phyloP scores from a whole-genome alignment of 495 filamentous ascomycete genomes.

The Hypoxylon lienhwacheense region DNA sequence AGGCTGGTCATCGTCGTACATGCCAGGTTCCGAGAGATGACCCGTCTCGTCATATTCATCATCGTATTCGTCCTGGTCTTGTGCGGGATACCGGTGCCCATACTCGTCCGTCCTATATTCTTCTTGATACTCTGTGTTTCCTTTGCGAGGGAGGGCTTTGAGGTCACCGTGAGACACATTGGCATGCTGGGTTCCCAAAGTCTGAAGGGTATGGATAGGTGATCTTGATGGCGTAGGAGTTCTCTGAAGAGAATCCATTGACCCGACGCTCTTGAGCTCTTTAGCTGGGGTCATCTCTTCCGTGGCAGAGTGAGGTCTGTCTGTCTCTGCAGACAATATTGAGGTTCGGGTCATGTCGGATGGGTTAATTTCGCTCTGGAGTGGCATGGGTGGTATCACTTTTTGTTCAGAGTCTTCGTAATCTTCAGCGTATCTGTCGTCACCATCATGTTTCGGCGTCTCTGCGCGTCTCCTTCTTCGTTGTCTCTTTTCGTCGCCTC shows the following conservation, averaged over 20 bases:
- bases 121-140: conserved; percentile 41
- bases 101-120: conserved; percentile 54
- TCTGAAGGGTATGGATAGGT: conserved; percentile 46
- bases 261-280: conserved; percentile 56
- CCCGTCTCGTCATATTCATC: conserved; percentile 54
- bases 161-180: conserved; percentile 56
- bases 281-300: conserved; percentile 57
- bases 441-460: conserved; percentile 41
- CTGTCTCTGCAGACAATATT: conserved; percentile 80
- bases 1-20: conserved; percentile 44
- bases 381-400: conserved; percentile 71
- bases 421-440: conserved; percentile 43
- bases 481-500: conserved; percentile 48
- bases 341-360: conserved; percentile 89
- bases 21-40: conserved; percentile 42
- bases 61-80: conserved; percentile 42
- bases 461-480: conserved; percentile 49
- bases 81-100: conserved; percentile 42
- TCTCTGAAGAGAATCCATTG: conserved; percentile 41
- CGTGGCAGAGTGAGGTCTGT: conserved; percentile 65
- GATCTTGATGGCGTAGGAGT: conserved; percentile 46
- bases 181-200: conserved; percentile 52
- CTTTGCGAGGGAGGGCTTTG: conserved; percentile 47
- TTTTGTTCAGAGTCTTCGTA: conserved; percentile 46
- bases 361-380: conserved; percentile 77